Evolutionary conservation across 1,139 yeast genomes (phyloP), one percentile per base, ranked within the genome.

Genomic region (Debaryomyces sp.): DNA sequence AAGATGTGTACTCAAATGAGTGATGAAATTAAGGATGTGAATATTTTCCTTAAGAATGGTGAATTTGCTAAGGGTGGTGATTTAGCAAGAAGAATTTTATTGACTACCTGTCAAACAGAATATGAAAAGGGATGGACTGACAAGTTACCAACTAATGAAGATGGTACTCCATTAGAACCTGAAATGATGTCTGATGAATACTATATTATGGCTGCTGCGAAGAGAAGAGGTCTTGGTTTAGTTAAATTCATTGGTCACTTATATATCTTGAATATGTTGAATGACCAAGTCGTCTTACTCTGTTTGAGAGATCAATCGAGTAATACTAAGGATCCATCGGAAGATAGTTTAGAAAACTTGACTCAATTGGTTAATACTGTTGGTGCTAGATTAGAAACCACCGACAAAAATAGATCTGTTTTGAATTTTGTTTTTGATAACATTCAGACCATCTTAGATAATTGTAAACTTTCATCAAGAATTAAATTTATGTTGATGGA

Each of bases 121-220:
- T 94, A 91, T 69, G 96, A 89, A 70, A 88, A 88, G 73, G 99
- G 99, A 55, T 94, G 98, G 98, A 73, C 85, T 56, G 96, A 87
- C 66, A 85, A 87, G 64, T 75, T 89, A 55, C 96, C 96, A 52
- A 83, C 94, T 9, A 86, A 85, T 59, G 84, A 78, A 56, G 96
- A 89, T 64, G 96, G 96, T 50, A 66, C 89, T 44, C 85, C 89
- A 56, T 63, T 85, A 51, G 92, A 85, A 64, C 87, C 94, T 41
- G 97, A 91, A 70, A 82, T 90, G 86, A 86, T 91, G 94, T 88
- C 97, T 46, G 99, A 94, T 62, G 99, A 94, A 68, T 94, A 94
- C 73, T 95, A 94, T 70, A 77, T 75, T 55, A 84, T 87, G 68
- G 97, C 96, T 37, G 91, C 95, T 45, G 96, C 96, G 52, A 95